Percentiles rank a stretch among this genome's conserved stretches.
Conservation (phyloP, 225 moss, liverwort and hornwort species). For the Straminergon stramineum region DNA sequence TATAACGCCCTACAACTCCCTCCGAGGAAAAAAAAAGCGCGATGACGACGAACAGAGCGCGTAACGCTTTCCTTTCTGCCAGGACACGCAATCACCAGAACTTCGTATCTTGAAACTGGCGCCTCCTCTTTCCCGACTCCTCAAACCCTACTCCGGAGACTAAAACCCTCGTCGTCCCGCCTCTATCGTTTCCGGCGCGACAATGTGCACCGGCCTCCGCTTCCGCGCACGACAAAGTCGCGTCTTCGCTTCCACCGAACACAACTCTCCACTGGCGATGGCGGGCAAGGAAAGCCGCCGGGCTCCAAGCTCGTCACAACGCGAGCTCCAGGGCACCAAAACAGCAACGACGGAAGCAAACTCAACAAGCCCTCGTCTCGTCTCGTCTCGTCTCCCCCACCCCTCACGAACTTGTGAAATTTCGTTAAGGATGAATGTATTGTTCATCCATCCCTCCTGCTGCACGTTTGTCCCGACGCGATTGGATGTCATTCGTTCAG, state of each 20-base stretch:
- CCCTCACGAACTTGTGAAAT: constrained; percentile 2
- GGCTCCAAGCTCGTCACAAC: not conserved
- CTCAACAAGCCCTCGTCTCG: not conserved
- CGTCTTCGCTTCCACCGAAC: not conserved
- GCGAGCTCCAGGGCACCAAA: not conserved
- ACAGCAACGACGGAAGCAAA: not conserved
- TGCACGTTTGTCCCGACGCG: not conserved
- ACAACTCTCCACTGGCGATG: not conserved
- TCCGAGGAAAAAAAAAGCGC: not conserved
- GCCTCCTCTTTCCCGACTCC: not conserved
- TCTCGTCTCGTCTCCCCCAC: not conserved
- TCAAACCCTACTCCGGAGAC: constrained; percentile 27
- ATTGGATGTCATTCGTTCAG: not conserved
- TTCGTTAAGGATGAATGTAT: not conserved
- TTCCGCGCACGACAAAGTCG: not conserved
- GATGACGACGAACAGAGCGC: constrained; percentile 3
- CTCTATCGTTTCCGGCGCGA: not conserved
- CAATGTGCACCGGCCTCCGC: not conserved
- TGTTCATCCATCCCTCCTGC: not conserved
- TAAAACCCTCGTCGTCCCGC: constrained; percentile 37
- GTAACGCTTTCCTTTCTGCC: constrained; percentile 8
- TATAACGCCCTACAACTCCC: not conserved
- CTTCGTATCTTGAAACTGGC: constrained; percentile 33
- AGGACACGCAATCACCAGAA: constrained; percentile 27
- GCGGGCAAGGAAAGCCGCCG: constrained; percentile 4